A percentile compares a stretch with the other conserved stretches of the same genome.
These are phyloP conservation scores for Acanthamoeba pearcei DNA, from an alignment of 208 protist species.

Conservation along the genomic window DNA sequence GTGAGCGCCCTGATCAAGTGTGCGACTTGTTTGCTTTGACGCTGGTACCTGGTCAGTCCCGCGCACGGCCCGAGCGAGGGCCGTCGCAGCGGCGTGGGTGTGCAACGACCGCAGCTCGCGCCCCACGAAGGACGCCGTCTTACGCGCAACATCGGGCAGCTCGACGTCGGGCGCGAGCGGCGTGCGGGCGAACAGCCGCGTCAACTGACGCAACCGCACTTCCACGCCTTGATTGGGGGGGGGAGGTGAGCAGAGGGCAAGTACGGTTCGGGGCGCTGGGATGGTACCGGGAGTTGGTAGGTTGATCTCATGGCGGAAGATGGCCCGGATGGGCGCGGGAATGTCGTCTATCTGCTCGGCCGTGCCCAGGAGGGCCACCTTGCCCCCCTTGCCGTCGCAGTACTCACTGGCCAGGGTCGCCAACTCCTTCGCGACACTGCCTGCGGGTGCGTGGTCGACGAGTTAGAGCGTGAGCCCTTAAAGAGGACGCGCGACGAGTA, in stretches of 20 bases:
- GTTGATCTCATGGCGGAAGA: conserved; percentile 83
- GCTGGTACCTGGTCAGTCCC: neutral
- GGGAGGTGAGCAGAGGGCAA: neutral
- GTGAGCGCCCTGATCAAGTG: no score
- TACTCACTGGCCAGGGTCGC: neutral
- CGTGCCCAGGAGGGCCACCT: conserved; percentile 59
- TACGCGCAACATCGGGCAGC: conserved; percentile 76
- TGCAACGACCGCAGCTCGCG: conserved; percentile 72
- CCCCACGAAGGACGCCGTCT: conserved; percentile 81
- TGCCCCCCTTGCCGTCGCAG: conserved; percentile 16
- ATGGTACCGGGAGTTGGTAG: conserved; percentile 73
- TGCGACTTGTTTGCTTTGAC: no score
- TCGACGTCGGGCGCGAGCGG: conserved; percentile 73
- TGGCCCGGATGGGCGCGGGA: conserved; percentile 77
- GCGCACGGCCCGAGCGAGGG: neutral
- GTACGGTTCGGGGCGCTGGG: neutral
- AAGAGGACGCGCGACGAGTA: neutral
- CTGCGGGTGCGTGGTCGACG: neutral
- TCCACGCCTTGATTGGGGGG: neutral
- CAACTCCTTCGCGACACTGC: conserved; percentile 1
- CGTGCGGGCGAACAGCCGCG: conserved; percentile 65
- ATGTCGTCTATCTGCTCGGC: conserved; percentile 78
- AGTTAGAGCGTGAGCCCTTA: neutral
- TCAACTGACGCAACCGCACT: conserved; percentile 75
- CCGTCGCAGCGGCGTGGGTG: conserved; percentile 47